Evolutionary conservation across 371 early-diverging fungal genomes (phyloP).

Genomic region (Rhizopus microsporus): DNA sequence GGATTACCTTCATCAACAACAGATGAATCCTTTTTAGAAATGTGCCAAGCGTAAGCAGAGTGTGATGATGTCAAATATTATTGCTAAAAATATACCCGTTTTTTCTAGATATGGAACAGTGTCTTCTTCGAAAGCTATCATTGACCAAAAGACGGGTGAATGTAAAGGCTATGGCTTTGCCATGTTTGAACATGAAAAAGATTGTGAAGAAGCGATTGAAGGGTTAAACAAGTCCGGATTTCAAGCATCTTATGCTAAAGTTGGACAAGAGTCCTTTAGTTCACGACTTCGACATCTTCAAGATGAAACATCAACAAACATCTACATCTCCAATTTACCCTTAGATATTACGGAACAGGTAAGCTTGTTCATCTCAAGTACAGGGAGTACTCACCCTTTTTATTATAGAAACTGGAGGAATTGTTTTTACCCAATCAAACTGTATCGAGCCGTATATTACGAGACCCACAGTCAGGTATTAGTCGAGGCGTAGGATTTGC

Average conservation of each 20-base stretch:
- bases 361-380: conserved; percentile 8
- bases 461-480: conserved; percentile 58
- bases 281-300: conserved; percentile 74
- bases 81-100: conserved; percentile 3
- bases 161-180: conserved; percentile 95
- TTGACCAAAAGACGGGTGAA: conserved; percentile 75
- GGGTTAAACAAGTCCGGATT: conserved; percentile 69
- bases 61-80: not conserved
- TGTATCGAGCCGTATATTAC: conserved; percentile 72
- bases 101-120: conserved; percentile 76
- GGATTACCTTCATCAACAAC: conserved; percentile 74
- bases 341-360: conserved; percentile 72
- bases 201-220: conserved; percentile 69
- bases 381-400: not conserved
- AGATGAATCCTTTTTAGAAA: conserved; percentile 69
- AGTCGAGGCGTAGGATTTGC: conserved; percentile 86
- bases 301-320: conserved; percentile 77
- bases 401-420: conserved; percentile 58
- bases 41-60: conserved; percentile 56
- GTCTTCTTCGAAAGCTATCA: conserved; percentile 82
- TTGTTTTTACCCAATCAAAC: conserved; percentile 69
- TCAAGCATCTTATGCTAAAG: conserved; percentile 77
- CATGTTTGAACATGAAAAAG: conserved; percentile 75
- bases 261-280: conserved; percentile 78
- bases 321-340: conserved; percentile 85